phyloP scores from a whole-genome alignment of 192 early-diverging fungal genomes.

The Rhizophagus clarus region DNA sequence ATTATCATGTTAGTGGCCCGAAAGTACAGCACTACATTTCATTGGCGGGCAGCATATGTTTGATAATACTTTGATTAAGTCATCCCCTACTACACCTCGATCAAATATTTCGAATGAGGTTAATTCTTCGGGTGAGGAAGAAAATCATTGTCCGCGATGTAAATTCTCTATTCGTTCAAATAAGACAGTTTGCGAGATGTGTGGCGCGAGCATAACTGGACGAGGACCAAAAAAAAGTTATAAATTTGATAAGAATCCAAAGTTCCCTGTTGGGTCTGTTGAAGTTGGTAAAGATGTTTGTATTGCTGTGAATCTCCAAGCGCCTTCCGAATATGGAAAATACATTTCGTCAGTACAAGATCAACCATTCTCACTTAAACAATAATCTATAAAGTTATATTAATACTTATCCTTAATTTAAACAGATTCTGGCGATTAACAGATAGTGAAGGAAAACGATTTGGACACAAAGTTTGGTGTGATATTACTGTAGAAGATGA shows the following conservation, averaged over 20 bases:
- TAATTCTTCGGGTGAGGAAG: background rate
- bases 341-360: conserved; percentile 47
- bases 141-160: background rate
- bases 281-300: conserved; percentile 54
- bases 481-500: conserved; percentile 57
- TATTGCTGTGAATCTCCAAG: conserved; percentile 65
- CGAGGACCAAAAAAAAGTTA: background rate
- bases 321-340: conserved; percentile 58
- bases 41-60: conserved; percentile 55
- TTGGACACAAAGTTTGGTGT: conserved; percentile 72
- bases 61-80: conserved; percentile 26
- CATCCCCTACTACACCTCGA: too few species aligned
- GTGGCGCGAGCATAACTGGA: background rate
- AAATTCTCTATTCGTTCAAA: background rate
- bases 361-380: background rate
- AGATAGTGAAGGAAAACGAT: conserved; percentile 57
- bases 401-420: background rate
- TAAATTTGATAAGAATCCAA: conserved; percentile 10
- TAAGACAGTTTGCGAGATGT: conserved; percentile 18
- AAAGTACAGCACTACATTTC: conserved; percentile 57
- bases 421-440: conserved; percentile 59
- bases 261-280: conserved; percentile 49
- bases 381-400: background rate
- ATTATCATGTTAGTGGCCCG: conserved; percentile 53
- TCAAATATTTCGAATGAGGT: background rate